A percentile compares a stretch with the other conserved stretches of the same genome.
Conservation (phyloP, 2,329 filamentous ascomycete genomes). For the Drechslera avenae region DNA sequence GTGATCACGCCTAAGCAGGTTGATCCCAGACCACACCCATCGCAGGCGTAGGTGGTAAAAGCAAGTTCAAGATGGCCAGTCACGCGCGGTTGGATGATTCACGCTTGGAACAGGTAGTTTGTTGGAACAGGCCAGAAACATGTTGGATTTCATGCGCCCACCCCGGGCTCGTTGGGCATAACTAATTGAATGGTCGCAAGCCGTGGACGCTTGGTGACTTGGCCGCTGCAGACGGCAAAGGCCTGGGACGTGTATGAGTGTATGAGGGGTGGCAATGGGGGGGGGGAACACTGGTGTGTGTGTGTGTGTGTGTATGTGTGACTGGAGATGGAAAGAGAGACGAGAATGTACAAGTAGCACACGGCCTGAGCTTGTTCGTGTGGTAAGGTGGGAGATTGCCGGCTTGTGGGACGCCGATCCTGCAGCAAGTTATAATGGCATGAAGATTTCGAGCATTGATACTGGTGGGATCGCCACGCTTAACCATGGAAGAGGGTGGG, state of each 20-base stretch:
- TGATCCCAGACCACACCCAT: conserved; percentile 3
- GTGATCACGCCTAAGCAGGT: conserved; percentile 5
- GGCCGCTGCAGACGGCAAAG: conserved; percentile 1
- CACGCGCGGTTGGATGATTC: not conserved
- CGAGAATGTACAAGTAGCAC: no score
- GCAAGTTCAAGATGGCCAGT: conserved; percentile 1
- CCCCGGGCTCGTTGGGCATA: conserved; percentile 9
- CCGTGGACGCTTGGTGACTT: conserved; percentile 9
- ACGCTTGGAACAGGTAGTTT: not conserved
- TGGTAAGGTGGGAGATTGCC: not conserved
- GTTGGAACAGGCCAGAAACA: not conserved
- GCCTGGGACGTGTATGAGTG: not conserved
- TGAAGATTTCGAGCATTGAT: not conserved
- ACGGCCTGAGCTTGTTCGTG: no score
- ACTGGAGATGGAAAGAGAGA: not conserved
- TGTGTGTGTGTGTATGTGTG: not conserved
- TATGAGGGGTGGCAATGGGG: conserved; percentile 1
- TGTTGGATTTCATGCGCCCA: not conserved
- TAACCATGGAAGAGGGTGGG: no score
- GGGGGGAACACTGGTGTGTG: not conserved
- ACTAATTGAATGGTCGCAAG: conserved; percentile 11
- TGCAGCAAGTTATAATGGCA: not conserved
- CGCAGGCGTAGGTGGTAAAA: not conserved
- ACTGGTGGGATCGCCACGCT: not conserved
- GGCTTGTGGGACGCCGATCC: not conserved